Base-by-base conservation (phyloP, 2,329 filamentous ascomycete genomes). In the Macrophomina tecta region DNA sequence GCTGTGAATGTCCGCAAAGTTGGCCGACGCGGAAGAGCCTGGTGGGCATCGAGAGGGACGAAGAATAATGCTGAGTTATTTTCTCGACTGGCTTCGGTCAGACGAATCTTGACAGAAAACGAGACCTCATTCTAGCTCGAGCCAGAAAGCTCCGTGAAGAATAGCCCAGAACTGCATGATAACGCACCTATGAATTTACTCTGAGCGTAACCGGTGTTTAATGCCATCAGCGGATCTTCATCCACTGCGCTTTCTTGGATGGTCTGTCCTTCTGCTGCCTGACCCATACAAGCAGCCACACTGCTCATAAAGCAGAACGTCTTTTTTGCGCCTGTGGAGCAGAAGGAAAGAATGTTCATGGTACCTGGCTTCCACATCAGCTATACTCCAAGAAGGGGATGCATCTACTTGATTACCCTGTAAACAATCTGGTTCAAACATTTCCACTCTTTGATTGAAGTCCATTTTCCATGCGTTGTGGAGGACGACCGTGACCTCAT, bases 381-480 rank as follows among this genome's bases (percentile, higher is more conserved):
- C 40, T 23, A 36, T 12, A 5, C 7, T 8, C 2, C 4, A 42
- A 14, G 34, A 14, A 34, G 0, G 28, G 2, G 2, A 7, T 18
- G 14, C 28, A 7, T 16, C 1, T 12, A 6, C 7, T 36, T 3
- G 7, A 30, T 1, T 58, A 65, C 63, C 63, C 4, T 68, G 68
- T 12, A 77, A 67, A 67, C 75, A 77, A 69, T 77, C 68, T 12
- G 45, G 69, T 62, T 76, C 73, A 36, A 76, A 76, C 52, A 71
- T 69, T 58, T 74, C 70, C 12, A 76, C 72, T 7, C 69, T 66
- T 3, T 71, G 45, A 56, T 75, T 75, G 36, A 76, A 75, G 63
- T 76, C 73, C 71, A 76, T 72, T 66, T 74, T 74, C 74, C 74
- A 76, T 1, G 74, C 74, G 69, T 73, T 74, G 18, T 73, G 70